These are phyloP conservation scores for Aspergillus olivimuriae DNA, from an alignment of 495 filamentous ascomycete species.

Conservation along the genomic window DNA sequence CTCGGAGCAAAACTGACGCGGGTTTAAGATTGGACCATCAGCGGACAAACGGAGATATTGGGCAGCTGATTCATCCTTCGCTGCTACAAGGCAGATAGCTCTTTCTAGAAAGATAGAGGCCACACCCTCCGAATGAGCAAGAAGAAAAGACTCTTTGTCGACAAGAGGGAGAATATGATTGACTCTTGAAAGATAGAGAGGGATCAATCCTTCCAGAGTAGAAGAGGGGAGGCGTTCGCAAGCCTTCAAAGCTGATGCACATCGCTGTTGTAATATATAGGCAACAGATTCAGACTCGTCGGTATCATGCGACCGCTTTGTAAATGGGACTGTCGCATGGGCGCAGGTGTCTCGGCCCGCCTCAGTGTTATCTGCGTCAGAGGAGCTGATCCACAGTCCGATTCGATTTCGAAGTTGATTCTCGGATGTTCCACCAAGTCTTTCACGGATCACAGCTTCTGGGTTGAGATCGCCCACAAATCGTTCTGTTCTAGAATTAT, in stretches of 20 bases:
- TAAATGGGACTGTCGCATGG: background rate
- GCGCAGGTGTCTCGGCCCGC: conserved; percentile 3
- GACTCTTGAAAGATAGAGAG: conserved; percentile 29
- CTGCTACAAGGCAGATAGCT: conserved; percentile 41
- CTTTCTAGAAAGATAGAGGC: conserved; percentile 34
- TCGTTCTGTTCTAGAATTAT: conserved; percentile 22
- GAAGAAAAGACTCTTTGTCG: conserved; percentile 22
- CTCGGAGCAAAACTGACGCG: conserved; percentile 31
- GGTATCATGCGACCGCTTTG: conserved; percentile 1
- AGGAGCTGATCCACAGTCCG: conserved; percentile 41
- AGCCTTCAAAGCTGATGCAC: conserved; percentile 23
- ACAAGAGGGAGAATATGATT: conserved; percentile 34
- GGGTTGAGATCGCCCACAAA: conserved; percentile 47
- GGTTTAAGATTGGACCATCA: conserved; percentile 16
- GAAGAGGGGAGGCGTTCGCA: conserved; percentile 22
- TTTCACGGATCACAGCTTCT: conserved; percentile 39
- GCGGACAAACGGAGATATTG: conserved; percentile 26
- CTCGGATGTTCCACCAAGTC: conserved; percentile 21
- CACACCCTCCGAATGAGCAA: conserved; percentile 14
- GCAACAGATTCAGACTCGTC: conserved; percentile 15
- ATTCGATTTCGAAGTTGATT: conserved; percentile 32
- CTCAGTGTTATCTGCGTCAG: conserved; percentile 9
- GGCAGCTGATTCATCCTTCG: conserved; percentile 31
- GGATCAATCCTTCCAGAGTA: conserved; percentile 20
- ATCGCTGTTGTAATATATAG: conserved; percentile 23